Evolutionary conservation across 768 basidiomycete species (phyloP).

Genomic region (Pleurotus cornucopiae): DNA sequence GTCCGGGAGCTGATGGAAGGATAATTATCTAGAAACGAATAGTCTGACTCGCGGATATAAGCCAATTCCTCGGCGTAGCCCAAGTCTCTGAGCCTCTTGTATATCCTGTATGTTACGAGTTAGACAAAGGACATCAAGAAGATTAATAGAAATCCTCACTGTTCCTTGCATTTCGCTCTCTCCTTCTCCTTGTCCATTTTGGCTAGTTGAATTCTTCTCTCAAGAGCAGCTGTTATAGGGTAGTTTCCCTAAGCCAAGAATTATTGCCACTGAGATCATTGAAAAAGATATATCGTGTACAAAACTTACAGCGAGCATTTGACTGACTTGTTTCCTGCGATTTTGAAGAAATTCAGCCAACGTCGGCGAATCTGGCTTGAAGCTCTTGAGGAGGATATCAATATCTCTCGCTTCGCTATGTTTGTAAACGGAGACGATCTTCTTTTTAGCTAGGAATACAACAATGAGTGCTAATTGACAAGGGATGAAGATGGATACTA

Average conservation of each 20-base stretch:
- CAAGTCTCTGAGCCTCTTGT: slow-evolving; percentile 12
- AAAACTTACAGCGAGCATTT: slow-evolving; percentile 6
- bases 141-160: no score
- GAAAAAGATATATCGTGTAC: background rate
- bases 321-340: slow-evolving; percentile 12
- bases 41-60: slow-evolving; percentile 11
- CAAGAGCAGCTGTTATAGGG: no score
- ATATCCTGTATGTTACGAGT: slow-evolving; percentile 11
- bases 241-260: no score
- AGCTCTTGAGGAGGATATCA: background rate
- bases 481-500: background rate
- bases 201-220: no score
- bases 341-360: slow-evolving; percentile 7
- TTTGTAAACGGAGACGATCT: background rate
- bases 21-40: slow-evolving; percentile 13
- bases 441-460: background rate
- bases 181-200: no score
- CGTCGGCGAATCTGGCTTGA: background rate
- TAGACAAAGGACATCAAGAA: no score
- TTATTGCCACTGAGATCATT: no score
- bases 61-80: slow-evolving; percentile 20
- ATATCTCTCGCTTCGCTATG: background rate
- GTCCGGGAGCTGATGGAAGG: slow-evolving; percentile 11
- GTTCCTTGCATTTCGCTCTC: no score
- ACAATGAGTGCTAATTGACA: background rate